Evolutionary conservation across 2,329 filamentous ascomycete species (phyloP).

Genomic region (Fusarium oligoseptatum): DNA sequence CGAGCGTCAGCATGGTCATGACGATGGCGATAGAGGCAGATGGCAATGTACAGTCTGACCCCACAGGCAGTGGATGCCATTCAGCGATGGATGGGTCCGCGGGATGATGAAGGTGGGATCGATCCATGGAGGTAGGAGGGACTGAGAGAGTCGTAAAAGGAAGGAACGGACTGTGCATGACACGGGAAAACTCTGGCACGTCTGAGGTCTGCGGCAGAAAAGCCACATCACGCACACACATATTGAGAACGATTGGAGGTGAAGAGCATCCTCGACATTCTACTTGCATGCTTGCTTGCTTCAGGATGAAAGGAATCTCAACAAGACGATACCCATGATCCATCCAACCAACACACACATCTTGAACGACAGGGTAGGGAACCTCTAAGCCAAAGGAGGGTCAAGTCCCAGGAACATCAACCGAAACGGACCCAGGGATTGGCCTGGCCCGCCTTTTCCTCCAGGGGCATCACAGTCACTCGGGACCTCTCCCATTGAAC

Average conservation of each 20-base stretch:
- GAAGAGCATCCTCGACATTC: background rate
- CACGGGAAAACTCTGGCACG: constrained; percentile 1
- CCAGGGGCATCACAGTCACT: constrained; percentile 35
- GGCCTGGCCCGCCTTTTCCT: constrained; percentile 25
- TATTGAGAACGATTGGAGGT: background rate
- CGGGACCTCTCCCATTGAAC: constrained; percentile 24
- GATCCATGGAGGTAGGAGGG: constrained; percentile 18
- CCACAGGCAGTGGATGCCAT: constrained; percentile 30
- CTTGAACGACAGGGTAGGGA: constrained; percentile 7
- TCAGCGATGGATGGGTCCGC: constrained; percentile 20
- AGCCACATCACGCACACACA: background rate
- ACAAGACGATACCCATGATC: constrained; percentile 1
- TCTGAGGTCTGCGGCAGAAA: background rate
- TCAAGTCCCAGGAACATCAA: constrained; percentile 39
- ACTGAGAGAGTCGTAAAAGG: background rate
- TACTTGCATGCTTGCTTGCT: background rate
- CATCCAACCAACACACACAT: background rate
- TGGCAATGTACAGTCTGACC: constrained; percentile 8
- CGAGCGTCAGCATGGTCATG: constrained; percentile 8
- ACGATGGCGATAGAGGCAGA: constrained; percentile 8
- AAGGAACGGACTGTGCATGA: constrained; percentile 3
- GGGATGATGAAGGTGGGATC: constrained; percentile 19
- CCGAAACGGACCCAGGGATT: constrained; percentile 40
- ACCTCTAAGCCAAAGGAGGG: constrained; percentile 31
- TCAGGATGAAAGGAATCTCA: constrained; percentile 18